phyloP scores from a whole-genome alignment of 2,329 filamentous ascomycete species.

The Madurella fahalii region DNA sequence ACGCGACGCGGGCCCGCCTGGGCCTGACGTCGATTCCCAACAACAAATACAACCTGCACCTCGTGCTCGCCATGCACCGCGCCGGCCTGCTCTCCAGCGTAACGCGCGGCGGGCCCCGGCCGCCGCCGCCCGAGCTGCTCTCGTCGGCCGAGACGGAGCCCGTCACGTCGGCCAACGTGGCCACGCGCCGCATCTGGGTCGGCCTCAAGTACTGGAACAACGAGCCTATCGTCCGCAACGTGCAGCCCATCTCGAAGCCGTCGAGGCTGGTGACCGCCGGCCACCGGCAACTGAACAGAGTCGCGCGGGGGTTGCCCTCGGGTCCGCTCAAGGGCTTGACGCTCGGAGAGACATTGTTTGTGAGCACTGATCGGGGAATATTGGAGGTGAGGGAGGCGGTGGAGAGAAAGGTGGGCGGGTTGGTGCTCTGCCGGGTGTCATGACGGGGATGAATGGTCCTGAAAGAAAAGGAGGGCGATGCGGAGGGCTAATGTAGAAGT shows the following conservation, averaged over 20 bases:
- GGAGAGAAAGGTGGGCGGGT: constrained; percentile 73
- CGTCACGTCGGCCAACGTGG: constrained; percentile 66
- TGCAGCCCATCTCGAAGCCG: constrained; percentile 67
- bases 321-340: constrained; percentile 71
- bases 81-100: constrained; percentile 78
- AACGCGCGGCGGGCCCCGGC: constrained; percentile 61
- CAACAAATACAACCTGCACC: constrained; percentile 72
- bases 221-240: constrained; percentile 67
- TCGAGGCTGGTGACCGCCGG: constrained; percentile 67
- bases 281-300: constrained; percentile 55
- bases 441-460: constrained; percentile 27
- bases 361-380: constrained; percentile 73
- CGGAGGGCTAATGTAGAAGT: not conserved
- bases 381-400: constrained; percentile 80
- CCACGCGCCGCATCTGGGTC: constrained; percentile 75
- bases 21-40: constrained; percentile 79
- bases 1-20: constrained; percentile 78
- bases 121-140: constrained; percentile 46
- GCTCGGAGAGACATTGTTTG: constrained; percentile 77
- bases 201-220: constrained; percentile 88
- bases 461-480: not conserved
- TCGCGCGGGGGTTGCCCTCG: constrained; percentile 65
- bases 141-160: constrained; percentile 47
- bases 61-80: constrained; percentile 74
- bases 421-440: constrained; percentile 68